Percentiles rank a stretch among this genome's conserved stretches.
Evolutionary conservation across 2,329 filamentous ascomycete genomes (phyloP).

Genomic region (Alternaria sp.): DNA sequence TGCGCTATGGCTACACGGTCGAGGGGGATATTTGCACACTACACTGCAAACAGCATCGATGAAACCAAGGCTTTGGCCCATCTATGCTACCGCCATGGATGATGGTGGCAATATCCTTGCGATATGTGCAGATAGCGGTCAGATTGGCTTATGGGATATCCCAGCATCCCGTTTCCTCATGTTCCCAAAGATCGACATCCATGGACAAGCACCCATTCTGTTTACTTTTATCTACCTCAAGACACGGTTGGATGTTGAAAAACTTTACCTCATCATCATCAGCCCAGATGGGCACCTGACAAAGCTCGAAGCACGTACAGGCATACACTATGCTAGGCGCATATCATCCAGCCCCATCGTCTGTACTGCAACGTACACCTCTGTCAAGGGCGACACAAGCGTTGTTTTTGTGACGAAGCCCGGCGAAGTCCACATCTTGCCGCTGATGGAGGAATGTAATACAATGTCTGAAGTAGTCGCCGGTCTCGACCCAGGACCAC

Average conservation of each 20-base stretch:
- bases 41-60: slow-evolving; percentile 45
- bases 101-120: slow-evolving; percentile 71
- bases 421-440: slow-evolving; percentile 48
- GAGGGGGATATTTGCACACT: slow-evolving; percentile 41
- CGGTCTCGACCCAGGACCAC: slow-evolving; percentile 46
- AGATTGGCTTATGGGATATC: slow-evolving; percentile 71
- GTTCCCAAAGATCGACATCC: slow-evolving; percentile 61
- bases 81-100: slow-evolving; percentile 71
- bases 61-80: slow-evolving; percentile 52
- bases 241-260: slow-evolving; percentile 39
- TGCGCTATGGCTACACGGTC: slow-evolving; percentile 64
- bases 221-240: slow-evolving; percentile 60
- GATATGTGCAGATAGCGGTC: slow-evolving; percentile 66
- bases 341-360: slow-evolving; percentile 40
- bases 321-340: slow-evolving; percentile 43
- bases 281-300: slow-evolving; percentile 70
- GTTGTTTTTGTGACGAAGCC: slow-evolving; percentile 47
- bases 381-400: slow-evolving; percentile 36
- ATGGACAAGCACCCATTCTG: slow-evolving; percentile 69
- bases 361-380: slow-evolving; percentile 41
- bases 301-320: slow-evolving; percentile 63
- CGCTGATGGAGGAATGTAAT: slow-evolving; percentile 34
- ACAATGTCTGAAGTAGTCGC: slow-evolving; percentile 47
- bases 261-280: slow-evolving; percentile 65
- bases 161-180: slow-evolving; percentile 65